Conservation (phyloP, 164 flowering plant genomes). For the Hamamelis virginiana region DNA sequence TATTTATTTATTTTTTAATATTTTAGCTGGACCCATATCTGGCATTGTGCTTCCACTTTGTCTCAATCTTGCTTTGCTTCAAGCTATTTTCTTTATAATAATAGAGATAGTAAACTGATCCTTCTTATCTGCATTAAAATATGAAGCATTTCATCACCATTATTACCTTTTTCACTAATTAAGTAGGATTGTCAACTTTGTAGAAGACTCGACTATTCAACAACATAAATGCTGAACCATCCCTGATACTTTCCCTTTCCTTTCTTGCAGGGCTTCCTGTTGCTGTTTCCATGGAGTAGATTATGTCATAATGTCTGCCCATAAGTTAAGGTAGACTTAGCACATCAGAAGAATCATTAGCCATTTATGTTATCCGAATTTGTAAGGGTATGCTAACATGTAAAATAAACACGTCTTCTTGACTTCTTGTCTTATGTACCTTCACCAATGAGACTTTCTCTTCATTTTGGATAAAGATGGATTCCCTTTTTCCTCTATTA, state of each 20-base stretch:
- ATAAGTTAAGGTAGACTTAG: constrained; percentile 1
- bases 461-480: not conserved
- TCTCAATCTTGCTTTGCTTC: not conserved
- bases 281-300: not conserved
- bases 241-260: not conserved
- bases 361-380: not conserved
- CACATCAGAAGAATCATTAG: not conserved
- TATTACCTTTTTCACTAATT: not conserved
- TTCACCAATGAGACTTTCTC: not conserved
- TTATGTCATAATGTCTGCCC: not conserved
- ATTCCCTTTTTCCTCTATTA: not conserved
- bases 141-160: not conserved
- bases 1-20: no score
- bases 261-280: constrained; percentile 1
- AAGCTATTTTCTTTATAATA: not conserved
- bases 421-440: not conserved
- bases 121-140: not conserved
- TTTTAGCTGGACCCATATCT: no score
- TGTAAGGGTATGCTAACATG: not conserved
- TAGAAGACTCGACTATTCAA: not conserved
- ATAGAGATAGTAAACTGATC: not conserved
- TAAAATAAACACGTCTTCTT: not conserved
- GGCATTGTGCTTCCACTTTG: not conserved
- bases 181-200: not conserved
- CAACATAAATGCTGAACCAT: not conserved